phyloP scores from a whole-genome alignment of 352 stramenopile species.

The Phytopythium aichiense region DNA sequence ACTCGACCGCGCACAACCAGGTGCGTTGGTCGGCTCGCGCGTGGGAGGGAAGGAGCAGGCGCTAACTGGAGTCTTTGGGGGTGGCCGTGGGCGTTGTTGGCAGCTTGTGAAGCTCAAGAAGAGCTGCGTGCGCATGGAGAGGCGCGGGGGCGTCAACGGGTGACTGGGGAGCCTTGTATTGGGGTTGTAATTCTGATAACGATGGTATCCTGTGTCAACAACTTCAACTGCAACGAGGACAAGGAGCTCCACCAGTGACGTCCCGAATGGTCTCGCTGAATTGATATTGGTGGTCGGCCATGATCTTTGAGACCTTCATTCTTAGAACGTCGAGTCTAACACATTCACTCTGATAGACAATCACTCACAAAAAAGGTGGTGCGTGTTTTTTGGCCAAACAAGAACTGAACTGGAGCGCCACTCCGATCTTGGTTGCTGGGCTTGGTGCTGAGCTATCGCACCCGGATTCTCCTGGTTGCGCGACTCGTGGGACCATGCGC shows the following conservation, averaged over 20 bases:
- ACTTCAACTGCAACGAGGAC: conserved; percentile 5
- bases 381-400: not conserved
- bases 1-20: conserved; percentile 72
- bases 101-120: conserved; percentile 60
- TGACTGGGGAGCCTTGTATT: not conserved
- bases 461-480: not conserved
- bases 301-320: not conserved
- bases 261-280: not conserved
- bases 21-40: conserved; percentile 8
- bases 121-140: conserved; percentile 33
- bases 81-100: not conserved
- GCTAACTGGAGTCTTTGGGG: not conserved
- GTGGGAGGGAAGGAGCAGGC: not conserved
- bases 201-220: not conserved
- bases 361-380: conserved; percentile 1
- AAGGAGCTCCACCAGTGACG: not conserved
- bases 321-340: not conserved
- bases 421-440: not conserved
- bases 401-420: not conserved
- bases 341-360: not conserved
- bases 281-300: conserved; percentile 7
- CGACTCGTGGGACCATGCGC: not conserved
- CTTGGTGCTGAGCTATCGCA: not conserved
- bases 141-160: not conserved
- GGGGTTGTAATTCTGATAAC: not conserved